A percentile compares a stretch with the other conserved stretches of the same genome.
Evolutionary conservation across 2,329 filamentous ascomycete species (phyloP).

Genomic region (Nothopassalora personata): DNA sequence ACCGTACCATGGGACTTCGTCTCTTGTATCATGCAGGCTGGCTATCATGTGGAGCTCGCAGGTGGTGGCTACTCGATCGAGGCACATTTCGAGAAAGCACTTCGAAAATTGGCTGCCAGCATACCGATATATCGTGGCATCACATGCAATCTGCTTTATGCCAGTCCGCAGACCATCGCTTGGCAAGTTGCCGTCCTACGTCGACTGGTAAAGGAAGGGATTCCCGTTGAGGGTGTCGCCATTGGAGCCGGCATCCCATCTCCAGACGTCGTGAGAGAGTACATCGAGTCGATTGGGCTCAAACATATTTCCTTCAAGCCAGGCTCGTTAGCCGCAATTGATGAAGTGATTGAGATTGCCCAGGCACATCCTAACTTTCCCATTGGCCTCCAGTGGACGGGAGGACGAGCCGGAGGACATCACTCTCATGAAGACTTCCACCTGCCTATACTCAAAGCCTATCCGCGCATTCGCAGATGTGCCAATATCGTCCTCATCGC

Average conservation of each 20-base stretch:
- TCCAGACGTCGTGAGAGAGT: constrained; percentile 81
- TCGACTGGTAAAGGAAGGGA: constrained; percentile 70
- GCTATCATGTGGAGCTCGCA: constrained; percentile 80
- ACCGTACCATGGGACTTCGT: constrained; percentile 86
- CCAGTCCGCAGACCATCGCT: constrained; percentile 76
- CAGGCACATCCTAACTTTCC: constrained; percentile 84
- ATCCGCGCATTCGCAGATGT: constrained; percentile 73
- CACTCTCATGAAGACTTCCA: constrained; percentile 85
- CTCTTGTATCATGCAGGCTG: constrained; percentile 81
- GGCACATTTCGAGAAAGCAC: constrained; percentile 69
- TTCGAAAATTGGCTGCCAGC: constrained; percentile 72
- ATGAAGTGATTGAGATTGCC: constrained; percentile 79
- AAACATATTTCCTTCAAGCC: constrained; percentile 92
- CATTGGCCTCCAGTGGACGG: constrained; percentile 85
- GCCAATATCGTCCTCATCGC: constrained; percentile 81
- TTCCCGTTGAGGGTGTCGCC: constrained; percentile 83
- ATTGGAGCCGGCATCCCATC: constrained; percentile 88
- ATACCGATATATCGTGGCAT: constrained; percentile 82
- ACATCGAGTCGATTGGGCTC: constrained; percentile 79
- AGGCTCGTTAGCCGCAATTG: constrained; percentile 74
- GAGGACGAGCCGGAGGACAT: constrained; percentile 79
- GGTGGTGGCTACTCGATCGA: constrained; percentile 80
- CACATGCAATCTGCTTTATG: constrained; percentile 80
- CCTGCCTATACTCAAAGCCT: constrained; percentile 80
- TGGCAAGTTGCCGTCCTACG: constrained; percentile 83